A percentile compares a stretch with the other conserved stretches of the same genome.
Evolutionary conservation across 805 yeast genomes (phyloP).

Genomic region (Myxozyma lipomycoides): DNA sequence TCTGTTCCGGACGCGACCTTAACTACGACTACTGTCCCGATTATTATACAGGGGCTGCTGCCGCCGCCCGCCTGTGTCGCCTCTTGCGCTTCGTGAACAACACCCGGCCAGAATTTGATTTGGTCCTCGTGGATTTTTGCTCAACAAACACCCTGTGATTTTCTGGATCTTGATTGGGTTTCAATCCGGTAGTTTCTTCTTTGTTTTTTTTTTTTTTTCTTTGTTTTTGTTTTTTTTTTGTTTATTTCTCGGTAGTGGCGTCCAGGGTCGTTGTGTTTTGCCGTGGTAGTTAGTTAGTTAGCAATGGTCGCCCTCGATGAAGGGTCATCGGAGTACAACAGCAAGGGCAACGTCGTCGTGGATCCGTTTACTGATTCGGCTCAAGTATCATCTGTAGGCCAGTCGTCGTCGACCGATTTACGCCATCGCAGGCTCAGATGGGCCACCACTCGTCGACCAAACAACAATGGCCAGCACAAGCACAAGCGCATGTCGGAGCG

Average conservation of each 20-base stretch:
- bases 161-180: too few species aligned
- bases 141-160: too few species aligned
- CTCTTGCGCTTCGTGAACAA: too few species aligned
- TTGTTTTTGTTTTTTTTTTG: too few species aligned
- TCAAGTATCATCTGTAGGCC: neutral
- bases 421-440: constrained; percentile 24
- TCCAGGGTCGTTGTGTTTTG: neutral
- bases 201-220: too few species aligned
- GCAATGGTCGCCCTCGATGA: constrained; percentile 2
- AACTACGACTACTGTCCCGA: too few species aligned
- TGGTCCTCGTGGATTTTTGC: too few species aligned
- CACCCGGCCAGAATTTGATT: too few species aligned
- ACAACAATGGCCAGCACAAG: constrained; percentile 2
- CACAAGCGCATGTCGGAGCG: constrained; percentile 19
- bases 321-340: neutral
- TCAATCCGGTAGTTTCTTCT: too few species aligned
- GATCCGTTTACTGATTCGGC: neutral
- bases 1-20: too few species aligned
- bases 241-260: neutral
- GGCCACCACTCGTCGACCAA: constrained; percentile 25
- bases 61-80: too few species aligned
- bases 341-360: neutral
- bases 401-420: constrained; percentile 6
- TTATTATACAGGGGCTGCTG: too few species aligned
- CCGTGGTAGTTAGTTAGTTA: neutral